Evolutionary conservation across 345 rosid species (phyloP).

Genomic region (Sonneratia caseolaris): DNA sequence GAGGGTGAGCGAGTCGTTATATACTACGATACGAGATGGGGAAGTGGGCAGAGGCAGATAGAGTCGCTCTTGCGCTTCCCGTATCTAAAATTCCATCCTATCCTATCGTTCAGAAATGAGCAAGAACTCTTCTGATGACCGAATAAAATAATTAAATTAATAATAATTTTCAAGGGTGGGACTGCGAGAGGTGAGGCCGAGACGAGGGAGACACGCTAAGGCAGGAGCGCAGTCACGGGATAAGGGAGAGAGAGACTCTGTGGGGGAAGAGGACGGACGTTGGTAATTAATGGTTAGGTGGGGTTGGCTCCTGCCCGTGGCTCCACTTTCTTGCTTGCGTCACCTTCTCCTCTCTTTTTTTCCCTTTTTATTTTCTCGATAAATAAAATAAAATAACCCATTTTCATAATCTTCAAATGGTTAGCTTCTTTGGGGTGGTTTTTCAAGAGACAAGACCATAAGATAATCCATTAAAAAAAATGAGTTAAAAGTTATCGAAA

Average conservation of each 20-base stretch:
- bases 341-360: neutral
- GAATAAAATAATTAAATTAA: no score
- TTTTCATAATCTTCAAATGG: no score
- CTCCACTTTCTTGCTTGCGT: neutral
- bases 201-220: no score
- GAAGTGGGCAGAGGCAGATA: neutral
- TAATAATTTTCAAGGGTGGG: neutral
- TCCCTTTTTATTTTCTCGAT: no score
- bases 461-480: no score
- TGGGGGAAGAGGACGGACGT: neutral
- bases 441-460: no score
- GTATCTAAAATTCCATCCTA: neutral
- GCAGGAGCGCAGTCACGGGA: neutral
- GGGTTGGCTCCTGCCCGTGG: neutral
- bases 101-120: no score
- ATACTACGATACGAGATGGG: conserved; percentile 2
- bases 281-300: conserved; percentile 4
- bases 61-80: neutral
- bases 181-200: neutral
- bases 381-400: no score
- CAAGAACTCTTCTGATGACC: no score
- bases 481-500: no score
- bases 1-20: neutral
- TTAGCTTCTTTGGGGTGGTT: no score
- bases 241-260: neutral